Conservation (phyloP, 2,329 filamentous ascomycete species). For the Metarhizium album region DNA sequence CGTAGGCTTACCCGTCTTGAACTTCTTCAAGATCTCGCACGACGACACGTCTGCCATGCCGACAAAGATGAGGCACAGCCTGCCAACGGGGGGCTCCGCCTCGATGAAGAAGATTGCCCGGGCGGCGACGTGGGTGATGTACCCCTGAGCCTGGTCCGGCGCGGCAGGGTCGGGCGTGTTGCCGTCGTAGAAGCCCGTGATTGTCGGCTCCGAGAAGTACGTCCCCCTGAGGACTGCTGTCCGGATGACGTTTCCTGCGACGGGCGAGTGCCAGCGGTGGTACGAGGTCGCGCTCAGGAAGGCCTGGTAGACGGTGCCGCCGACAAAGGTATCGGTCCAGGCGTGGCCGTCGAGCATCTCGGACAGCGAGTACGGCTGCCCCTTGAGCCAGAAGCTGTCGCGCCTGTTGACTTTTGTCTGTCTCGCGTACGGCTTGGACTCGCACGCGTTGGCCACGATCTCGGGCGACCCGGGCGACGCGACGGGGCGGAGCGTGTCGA, state of each 20-base stretch:
- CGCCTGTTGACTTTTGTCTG: constrained; percentile 38
- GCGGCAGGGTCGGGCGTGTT: constrained; percentile 29
- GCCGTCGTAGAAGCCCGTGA: not conserved
- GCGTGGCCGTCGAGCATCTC: constrained; percentile 52
- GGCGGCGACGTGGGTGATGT: constrained; percentile 55
- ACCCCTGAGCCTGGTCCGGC: constrained; percentile 38
- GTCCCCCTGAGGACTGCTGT: constrained; percentile 50
- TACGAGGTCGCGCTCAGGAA: constrained; percentile 58
- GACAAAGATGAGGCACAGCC: constrained; percentile 59
- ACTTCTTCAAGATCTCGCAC: constrained; percentile 43
- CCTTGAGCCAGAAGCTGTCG: constrained; percentile 58
- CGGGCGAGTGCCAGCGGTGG: constrained; percentile 61
- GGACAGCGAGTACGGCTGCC: constrained; percentile 52
- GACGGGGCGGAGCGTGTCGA: constrained; percentile 40
- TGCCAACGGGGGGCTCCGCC: constrained; percentile 53
- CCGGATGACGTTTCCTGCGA: constrained; percentile 48
- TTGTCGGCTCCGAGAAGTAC: constrained; percentile 49
- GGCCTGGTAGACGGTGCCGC: constrained; percentile 59
- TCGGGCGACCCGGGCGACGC: constrained; percentile 40
- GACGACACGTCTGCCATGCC: constrained; percentile 70
- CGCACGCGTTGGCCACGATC: constrained; percentile 52
- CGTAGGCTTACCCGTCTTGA: constrained; percentile 52
- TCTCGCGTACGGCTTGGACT: constrained; percentile 47
- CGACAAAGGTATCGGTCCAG: constrained; percentile 42
- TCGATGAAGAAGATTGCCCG: constrained; percentile 60